These are phyloP conservation scores for Colletotrichum salicis DNA, from an alignment of 2,329 filamentous ascomycete species.

Conservation along the genomic window DNA sequence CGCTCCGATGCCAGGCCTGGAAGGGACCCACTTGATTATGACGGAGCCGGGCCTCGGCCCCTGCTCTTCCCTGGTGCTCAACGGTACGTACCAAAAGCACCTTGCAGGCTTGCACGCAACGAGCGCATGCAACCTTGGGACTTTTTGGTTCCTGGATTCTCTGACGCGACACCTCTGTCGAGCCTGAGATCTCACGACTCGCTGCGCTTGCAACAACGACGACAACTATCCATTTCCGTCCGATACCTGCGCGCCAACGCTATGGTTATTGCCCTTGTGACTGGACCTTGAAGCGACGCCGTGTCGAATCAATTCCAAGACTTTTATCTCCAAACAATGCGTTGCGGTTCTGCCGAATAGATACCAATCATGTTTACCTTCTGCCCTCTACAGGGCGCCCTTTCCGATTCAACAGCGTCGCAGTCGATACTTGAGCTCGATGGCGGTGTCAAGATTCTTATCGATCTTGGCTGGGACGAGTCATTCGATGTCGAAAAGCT, in stretches of 20 bases:
- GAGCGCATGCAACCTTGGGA: not conserved
- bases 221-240: not conserved
- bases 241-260: conserved; percentile 7
- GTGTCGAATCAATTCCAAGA: not conserved
- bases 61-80: conserved; percentile 1
- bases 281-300: not conserved
- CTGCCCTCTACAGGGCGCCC: conserved; percentile 89
- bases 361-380: conserved; percentile 86
- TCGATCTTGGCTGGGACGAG: conserved; percentile 97
- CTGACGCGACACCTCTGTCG: conserved; percentile 22
- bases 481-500: conserved; percentile 85
- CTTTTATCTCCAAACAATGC: conserved; percentile 4
- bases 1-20: not conserved
- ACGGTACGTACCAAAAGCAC: conserved; percentile 22
- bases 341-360: conserved; percentile 13
- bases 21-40: not conserved
- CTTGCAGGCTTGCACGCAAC: not conserved
- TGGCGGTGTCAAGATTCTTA: conserved; percentile 92
- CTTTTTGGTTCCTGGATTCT: conserved; percentile 15
- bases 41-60: conserved; percentile 18
- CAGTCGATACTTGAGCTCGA: conserved; percentile 98
- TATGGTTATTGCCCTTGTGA: conserved; percentile 17
- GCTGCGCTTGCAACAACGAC: not conserved
- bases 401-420: conserved; percentile 85
- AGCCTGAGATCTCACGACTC: conserved; percentile 5